Percentiles rank a stretch among this genome's conserved stretches.
Conservation (phyloP, 1,139 yeast species). For the Kodamaea anthophila region DNA sequence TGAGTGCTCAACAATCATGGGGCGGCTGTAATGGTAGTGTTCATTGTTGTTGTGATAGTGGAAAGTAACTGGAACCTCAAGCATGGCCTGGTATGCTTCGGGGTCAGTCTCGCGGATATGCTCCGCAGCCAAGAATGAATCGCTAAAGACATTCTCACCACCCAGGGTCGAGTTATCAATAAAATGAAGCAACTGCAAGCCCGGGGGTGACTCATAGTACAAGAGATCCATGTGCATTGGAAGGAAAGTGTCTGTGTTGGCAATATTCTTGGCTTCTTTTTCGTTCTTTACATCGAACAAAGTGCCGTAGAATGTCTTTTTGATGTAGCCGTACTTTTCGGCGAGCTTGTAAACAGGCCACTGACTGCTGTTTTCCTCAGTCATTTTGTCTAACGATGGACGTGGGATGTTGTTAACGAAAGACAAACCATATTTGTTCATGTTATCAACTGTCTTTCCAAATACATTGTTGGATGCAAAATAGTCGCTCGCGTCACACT, state of each 20-base stretch:
- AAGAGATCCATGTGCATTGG: slow-evolving; percentile 79
- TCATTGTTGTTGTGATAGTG: slow-evolving; percentile 64
- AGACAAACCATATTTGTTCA: slow-evolving; percentile 56
- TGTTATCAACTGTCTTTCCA: slow-evolving; percentile 33
- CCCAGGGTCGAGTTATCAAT: slow-evolving; percentile 59
- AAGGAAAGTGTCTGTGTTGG: slow-evolving; percentile 59
- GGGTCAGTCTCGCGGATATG: slow-evolving; percentile 51
- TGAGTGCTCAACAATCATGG: slow-evolving; percentile 57
- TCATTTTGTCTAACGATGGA: slow-evolving; percentile 18
- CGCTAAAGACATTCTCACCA: slow-evolving; percentile 72
- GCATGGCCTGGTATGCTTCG: slow-evolving; percentile 58
- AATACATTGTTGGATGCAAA: slow-evolving; percentile 29
- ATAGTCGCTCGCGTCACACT: slow-evolving; percentile 39
- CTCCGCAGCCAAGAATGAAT: slow-evolving; percentile 64
- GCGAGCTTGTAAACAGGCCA: slow-evolving; percentile 51
- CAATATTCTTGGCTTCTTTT: slow-evolving; percentile 61
- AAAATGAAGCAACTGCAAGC: slow-evolving; percentile 65
- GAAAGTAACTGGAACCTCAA: slow-evolving; percentile 60
- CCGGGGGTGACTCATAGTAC: slow-evolving; percentile 82
- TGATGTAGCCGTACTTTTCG: slow-evolving; percentile 60
- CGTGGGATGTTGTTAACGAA: slow-evolving; percentile 50
- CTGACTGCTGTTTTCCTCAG: slow-evolving; percentile 22
- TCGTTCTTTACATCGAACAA: slow-evolving; percentile 64
- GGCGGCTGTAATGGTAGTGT: slow-evolving; percentile 59
- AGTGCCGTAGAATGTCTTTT: slow-evolving; percentile 68